Conservation (phyloP, 2,329 filamentous ascomycete genomes). For the Cadophora sp. region DNA sequence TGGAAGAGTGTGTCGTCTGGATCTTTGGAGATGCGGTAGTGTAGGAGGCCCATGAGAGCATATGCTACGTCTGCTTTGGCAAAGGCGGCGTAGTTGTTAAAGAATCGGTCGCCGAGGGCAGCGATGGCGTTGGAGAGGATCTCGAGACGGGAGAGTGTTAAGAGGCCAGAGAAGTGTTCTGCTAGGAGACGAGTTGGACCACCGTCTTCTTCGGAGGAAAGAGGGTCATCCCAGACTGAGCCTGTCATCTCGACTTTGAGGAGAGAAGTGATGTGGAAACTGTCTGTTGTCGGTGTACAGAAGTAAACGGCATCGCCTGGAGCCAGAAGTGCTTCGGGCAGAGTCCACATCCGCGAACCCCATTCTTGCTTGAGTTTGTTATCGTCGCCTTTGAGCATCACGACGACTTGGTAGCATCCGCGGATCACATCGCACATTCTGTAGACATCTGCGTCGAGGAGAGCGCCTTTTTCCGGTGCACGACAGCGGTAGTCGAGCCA, state of each 20-base stretch:
- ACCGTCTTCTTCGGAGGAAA: constrained; percentile 22
- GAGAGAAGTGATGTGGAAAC: constrained; percentile 1
- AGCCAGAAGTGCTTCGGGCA: constrained; percentile 26
- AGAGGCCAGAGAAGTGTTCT: constrained; percentile 24
- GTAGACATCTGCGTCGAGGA: constrained; percentile 31
- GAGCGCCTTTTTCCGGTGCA: constrained; percentile 5
- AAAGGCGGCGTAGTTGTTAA: constrained; percentile 20
- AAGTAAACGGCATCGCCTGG: constrained; percentile 15
- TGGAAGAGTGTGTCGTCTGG: constrained; percentile 42
- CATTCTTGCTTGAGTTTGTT: constrained; percentile 20
- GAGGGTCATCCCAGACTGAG: constrained; percentile 19
- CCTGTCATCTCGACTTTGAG: constrained; percentile 19
- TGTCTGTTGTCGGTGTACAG: constrained; percentile 16
- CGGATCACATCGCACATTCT: constrained; percentile 35
- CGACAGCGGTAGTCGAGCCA: constrained; percentile 30
- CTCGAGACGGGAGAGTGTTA: constrained; percentile 43
- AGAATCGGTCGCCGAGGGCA: constrained; percentile 35
- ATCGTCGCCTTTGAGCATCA: constrained; percentile 14
- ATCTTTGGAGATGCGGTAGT: constrained; percentile 38
- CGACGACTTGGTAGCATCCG: constrained; percentile 22
- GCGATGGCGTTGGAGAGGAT: constrained; percentile 40
- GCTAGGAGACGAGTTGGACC: constrained; percentile 25
- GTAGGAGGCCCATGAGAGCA: constrained; percentile 45
- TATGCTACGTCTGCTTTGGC: constrained; percentile 43
- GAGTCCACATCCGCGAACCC: constrained; percentile 29